Base-by-base conservation (phyloP, 2,329 filamentous ascomycete species). In the Pestalotiopsis sp. region DNA sequence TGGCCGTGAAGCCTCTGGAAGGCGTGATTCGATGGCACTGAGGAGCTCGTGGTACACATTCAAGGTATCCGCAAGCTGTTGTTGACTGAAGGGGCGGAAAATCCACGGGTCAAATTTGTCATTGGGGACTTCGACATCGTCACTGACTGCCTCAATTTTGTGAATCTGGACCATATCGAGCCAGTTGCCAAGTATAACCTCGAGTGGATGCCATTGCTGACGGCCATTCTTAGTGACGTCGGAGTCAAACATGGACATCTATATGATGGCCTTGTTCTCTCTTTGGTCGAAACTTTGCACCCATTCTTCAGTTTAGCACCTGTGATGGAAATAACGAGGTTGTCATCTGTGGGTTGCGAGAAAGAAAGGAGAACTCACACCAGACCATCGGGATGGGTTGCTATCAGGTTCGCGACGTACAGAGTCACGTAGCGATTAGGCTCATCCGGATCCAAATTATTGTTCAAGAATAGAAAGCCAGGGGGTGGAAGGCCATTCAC, bases 131-230 rank as follows among this genome's bases (percentile, higher is more conserved):
- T 56, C 36, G 25, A 41, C 36, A 3, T 41, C 45, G 41, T 49
- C 41, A 5, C 49, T 23, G 17, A 68, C 66, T 23, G 70, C 71
- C 14, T 60, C 52, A 31, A 73, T 58, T 65, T 74, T 74, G 40
- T 69, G 67, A 0, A 62, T 45, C 12, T 68, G 64, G 23, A 72
- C 67, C 65, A 72, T 70, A 20, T 59, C 68, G 2, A 73, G 61
- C 72, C 72, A 74, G 4, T 64, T 56, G 40, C 45, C 67, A 12
- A 74, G 66, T 27, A 74, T 67, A 14, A 70, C 66, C 59, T 74
- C 72, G n/a, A 74, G 69, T 17, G 71, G 73, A 66, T 73, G 36
- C 71, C 73, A 74, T 13, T 67, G 56, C 49, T 66, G 69, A 25
- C 69, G 70, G 58, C 68, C 70, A 60, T 73, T 73, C 25, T 58